phyloP scores from a whole-genome alignment of 805 yeast genomes.

The Suhomyces xylopsoci region DNA sequence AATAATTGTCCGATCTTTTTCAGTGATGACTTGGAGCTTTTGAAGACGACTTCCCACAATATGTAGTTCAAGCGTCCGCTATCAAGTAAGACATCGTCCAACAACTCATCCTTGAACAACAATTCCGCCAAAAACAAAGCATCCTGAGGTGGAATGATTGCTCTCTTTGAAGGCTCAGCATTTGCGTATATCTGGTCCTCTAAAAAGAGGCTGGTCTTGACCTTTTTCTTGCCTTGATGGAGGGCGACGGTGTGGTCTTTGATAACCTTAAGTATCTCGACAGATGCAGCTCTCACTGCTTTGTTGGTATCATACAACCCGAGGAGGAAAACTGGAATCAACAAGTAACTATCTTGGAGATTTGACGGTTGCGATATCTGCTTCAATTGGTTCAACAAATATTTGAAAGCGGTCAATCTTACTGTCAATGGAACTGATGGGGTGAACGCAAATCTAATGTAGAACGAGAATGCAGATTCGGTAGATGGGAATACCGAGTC shows the following conservation, averaged over 20 bases:
- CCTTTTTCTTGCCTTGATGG: conserved; percentile 25
- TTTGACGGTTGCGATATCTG: conserved; percentile 25
- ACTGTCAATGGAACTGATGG: conserved; percentile 57
- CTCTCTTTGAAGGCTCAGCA: conserved; percentile 41
- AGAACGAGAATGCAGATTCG: conserved; percentile 53
- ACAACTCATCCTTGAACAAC: conserved; percentile 17
- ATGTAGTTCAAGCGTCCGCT: conserved; percentile 20
- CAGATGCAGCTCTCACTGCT: conserved; percentile 42
- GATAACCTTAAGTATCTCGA: conserved; percentile 18
- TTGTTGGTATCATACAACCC: conserved; percentile 52
- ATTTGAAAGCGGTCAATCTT: conserved; percentile 48
- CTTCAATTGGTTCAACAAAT: conserved; percentile 34
- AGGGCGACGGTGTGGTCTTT: conserved; percentile 37
- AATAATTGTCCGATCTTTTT: conserved; percentile 57
- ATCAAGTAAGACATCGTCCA: conserved; percentile 32
- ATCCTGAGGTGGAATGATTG: conserved; percentile 65
- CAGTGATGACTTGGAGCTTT: conserved; percentile 38
- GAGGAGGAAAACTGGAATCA: conserved; percentile 57
- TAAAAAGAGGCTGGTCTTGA: conserved; percentile 40
- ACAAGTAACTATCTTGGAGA: conserved; percentile 41
- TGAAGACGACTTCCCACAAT: conserved; percentile 35
- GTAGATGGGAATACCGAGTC: conserved; percentile 31
- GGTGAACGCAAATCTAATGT: conserved; percentile 54
- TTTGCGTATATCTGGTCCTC: conserved; percentile 58
- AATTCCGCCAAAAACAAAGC: conserved; percentile 39